A percentile compares a stretch with the other conserved stretches of the same genome.
Evolutionary conservation across 2,329 filamentous ascomycete species (phyloP).

Genomic region (Achaetomium macrosporum): DNA sequence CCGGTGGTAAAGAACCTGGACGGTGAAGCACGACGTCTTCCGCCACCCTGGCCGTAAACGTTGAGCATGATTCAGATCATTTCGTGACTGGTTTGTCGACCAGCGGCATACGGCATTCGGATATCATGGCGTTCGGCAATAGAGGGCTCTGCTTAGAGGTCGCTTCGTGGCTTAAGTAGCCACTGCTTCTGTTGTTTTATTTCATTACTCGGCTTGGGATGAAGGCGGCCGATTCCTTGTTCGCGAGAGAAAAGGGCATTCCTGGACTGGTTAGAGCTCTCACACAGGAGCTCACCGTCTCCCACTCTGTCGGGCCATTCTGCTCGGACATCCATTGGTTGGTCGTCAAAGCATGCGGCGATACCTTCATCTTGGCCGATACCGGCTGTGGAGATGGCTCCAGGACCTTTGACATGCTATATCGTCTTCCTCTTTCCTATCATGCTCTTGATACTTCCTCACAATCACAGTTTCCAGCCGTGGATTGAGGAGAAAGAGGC

Average conservation of each 20-base stretch:
- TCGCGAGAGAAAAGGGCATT: neutral
- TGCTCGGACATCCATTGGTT: neutral
- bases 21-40: neutral
- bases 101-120: slow-evolving; percentile 10
- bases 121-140: slow-evolving; percentile 16
- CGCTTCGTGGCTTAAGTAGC: slow-evolving; percentile 11
- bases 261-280: neutral
- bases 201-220: neutral
- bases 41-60: neutral
- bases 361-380: neutral
- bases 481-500: neutral
- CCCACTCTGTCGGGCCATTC: neutral
- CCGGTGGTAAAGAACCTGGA: slow-evolving; percentile 40
- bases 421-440: neutral
- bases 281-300: neutral
- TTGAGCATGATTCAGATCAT: slow-evolving; percentile 4
- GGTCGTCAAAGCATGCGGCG: neutral
- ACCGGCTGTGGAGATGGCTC: neutral
- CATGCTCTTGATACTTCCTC: neutral
- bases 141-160: slow-evolving; percentile 18
- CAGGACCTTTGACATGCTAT: neutral
- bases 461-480: neutral
- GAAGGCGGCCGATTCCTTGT: neutral
- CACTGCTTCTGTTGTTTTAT: slow-evolving; percentile 8
- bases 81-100: slow-evolving; percentile 7